Evolutionary conservation across 371 early-diverging fungal species (phyloP), one percentile per base, ranked within the genome.

Genomic region (Mucor mucedo): DNA sequence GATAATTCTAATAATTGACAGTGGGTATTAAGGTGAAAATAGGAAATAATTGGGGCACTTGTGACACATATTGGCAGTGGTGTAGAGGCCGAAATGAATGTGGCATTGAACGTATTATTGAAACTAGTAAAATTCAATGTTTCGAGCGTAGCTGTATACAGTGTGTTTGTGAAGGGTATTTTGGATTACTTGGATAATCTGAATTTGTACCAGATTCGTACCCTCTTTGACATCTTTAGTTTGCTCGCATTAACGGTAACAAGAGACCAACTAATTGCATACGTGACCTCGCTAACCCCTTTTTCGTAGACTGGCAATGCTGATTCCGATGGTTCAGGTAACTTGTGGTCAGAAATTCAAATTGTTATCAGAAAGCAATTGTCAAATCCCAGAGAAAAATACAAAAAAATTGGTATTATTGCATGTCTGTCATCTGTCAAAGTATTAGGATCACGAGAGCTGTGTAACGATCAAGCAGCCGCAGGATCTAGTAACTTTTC

Each of bases 61-160:
- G 90, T 92, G 0, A 90, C 89, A n/a, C 93, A 93, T 63, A 87
- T 93, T 50, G 94, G 93, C 39, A 91, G 92, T 61, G 92, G 92
- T 7, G 80, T 84, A n/a, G 60, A 69, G 5, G 72, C 74, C 55
- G 92, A 93, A 62, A 84, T 91, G 49, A 87, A 91, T 57, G 80
- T 87, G 0, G 87, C 92, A 0, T 56, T 92, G 16, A 76, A 81
- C 33, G 83, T 87, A 2, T 68, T 88, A n/a, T 69, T 84, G 41
- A 63, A 78, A 8, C 80, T 93, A 16, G 85, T 84, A 1, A 66
- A 81, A 28, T 61, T 59, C 3, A 73, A 87, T 38, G 78, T 88
- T 2, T 52, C 70, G 2, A 76, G 74, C 21, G 71, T 91, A 52
- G 76, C 79, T 10, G 82, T 76, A 28, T 92, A 89, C 65, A 81